Conservation (phyloP, 1,284 basidiomycete genomes). For the Sporisorium exsertum region DNA sequence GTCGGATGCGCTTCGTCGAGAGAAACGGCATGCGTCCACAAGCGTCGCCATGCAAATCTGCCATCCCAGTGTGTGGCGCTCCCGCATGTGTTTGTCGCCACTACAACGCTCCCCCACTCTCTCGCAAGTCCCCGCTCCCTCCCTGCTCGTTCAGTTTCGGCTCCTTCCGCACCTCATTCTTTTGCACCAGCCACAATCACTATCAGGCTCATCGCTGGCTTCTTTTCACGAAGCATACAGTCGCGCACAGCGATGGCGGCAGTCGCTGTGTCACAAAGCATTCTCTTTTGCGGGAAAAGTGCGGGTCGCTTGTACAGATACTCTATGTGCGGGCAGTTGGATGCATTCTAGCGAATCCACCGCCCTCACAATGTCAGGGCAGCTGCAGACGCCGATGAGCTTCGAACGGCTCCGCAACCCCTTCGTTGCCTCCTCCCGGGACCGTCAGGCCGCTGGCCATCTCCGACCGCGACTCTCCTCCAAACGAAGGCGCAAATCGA, state of each 20-base stretch:
- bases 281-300: not conserved
- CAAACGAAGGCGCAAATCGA: conserved; percentile 9
- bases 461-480: conserved; percentile 17
- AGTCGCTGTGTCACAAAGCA: not conserved
- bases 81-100: not conserved
- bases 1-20: too few relatives aligned
- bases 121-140: not conserved
- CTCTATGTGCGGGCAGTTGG: too few relatives aligned
- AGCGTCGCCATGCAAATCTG: conserved; percentile 24
- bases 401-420: not conserved
- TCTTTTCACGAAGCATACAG: too few relatives aligned
- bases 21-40: not conserved
- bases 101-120: not conserved
- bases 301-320: too few relatives aligned
- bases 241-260: too few relatives aligned
- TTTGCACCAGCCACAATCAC: not conserved
- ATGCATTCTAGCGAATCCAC: too few relatives aligned
- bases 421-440: conserved; percentile 5
- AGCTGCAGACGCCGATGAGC: conserved; percentile 18
- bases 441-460: conserved; percentile 22
- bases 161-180: not conserved
- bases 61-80: not conserved
- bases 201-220: too few relatives aligned
- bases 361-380: too few relatives aligned
- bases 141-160: not conserved